Percentiles rank a stretch among this genome's conserved stretches.
Evolutionary conservation across 768 basidiomycete species (phyloP).

Genomic region (Russula griseocarnosa): DNA sequence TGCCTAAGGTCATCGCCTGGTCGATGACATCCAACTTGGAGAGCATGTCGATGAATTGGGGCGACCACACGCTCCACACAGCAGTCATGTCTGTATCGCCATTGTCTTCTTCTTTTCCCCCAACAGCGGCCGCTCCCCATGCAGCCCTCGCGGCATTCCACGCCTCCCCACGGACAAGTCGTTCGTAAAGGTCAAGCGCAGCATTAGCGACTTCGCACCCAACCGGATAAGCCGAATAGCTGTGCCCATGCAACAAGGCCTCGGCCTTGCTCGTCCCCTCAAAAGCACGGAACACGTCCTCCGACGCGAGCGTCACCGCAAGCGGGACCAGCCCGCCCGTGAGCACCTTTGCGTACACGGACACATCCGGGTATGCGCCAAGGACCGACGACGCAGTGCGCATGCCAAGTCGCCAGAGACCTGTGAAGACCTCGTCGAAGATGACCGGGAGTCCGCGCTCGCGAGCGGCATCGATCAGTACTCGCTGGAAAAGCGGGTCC

Average conservation of each 20-base stretch:
- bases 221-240: slow-evolving; percentile 90
- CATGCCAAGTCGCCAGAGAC: slow-evolving; percentile 83
- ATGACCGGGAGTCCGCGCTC: slow-evolving; percentile 79
- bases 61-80: slow-evolving; percentile 89
- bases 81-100: neutral
- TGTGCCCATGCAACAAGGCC: slow-evolving; percentile 90
- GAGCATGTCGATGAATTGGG: slow-evolving; percentile 58
- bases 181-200: slow-evolving; percentile 64
- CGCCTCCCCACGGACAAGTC: slow-evolving; percentile 42
- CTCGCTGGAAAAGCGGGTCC: slow-evolving; percentile 91
- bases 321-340: slow-evolving; percentile 91
- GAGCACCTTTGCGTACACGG: slow-evolving; percentile 88
- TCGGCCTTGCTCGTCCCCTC: slow-evolving; percentile 66
- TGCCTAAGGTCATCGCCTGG: slow-evolving; percentile 84
- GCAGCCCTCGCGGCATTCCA: slow-evolving; percentile 58
- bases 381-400: slow-evolving; percentile 61
- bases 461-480: slow-evolving; percentile 79
- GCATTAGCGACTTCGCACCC: slow-evolving; percentile 90
- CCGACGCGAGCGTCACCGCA: slow-evolving; percentile 76
- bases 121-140: slow-evolving; percentile 45
- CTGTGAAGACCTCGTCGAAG: slow-evolving; percentile 95
- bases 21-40: slow-evolving; percentile 56
- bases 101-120: slow-evolving; percentile 20
- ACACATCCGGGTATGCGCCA: slow-evolving; percentile 76
- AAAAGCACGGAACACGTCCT: slow-evolving; percentile 79